Conservation (phyloP, 495 filamentous ascomycete genomes). For the Podospora pseudocomata region DNA sequence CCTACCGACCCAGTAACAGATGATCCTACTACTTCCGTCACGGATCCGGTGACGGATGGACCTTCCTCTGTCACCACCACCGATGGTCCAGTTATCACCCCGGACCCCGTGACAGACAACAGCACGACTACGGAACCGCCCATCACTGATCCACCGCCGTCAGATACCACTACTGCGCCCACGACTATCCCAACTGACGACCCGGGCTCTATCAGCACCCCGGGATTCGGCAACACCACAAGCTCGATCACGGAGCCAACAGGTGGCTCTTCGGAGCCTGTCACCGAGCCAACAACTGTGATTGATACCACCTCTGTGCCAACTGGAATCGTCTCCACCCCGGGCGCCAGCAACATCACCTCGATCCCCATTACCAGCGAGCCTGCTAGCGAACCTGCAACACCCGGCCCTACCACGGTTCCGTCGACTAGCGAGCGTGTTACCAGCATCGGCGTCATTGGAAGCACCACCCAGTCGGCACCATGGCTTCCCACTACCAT, state of each 20-base stretch:
- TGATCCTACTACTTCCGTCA: neutral
- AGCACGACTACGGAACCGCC: neutral
- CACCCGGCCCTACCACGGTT: neutral
- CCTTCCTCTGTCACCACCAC: no score
- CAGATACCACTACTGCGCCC: neutral
- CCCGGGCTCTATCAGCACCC: neutral
- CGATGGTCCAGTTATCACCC: no score
- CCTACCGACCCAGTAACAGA: neutral
- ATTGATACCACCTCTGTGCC: neutral
- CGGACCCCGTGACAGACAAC: neutral
- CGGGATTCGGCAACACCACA: neutral
- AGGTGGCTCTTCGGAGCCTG: neutral
- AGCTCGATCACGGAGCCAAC: neutral
- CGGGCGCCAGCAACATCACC: neutral
- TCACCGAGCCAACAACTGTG: neutral
- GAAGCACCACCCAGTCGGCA: constrained; percentile 39
- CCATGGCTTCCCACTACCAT: constrained; percentile 46
- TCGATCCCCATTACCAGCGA: neutral
- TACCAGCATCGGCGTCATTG: constrained; percentile 38
- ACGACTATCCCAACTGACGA: neutral
- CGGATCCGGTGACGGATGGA: neutral
- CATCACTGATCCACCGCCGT: neutral
- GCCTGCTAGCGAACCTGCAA: neutral
- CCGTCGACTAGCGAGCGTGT: constrained; percentile 15
- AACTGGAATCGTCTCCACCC: neutral